phyloP scores from a whole-genome alignment of 345 rosid species.

The Isatis tinctoria region DNA sequence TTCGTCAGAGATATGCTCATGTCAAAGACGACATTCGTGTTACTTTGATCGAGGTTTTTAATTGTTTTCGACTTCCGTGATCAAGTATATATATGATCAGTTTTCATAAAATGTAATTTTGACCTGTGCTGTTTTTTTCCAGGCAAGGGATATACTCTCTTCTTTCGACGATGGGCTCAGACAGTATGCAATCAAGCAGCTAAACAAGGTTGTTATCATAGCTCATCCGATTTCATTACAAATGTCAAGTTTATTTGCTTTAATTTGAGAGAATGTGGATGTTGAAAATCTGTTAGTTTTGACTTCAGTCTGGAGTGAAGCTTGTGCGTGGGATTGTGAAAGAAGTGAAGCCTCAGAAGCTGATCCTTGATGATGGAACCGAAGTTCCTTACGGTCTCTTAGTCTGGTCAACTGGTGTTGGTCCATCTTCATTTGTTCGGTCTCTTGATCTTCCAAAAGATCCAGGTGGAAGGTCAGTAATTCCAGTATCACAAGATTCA shows the following conservation, averaged over 20 bases:
- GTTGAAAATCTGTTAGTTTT: conserved; percentile 1
- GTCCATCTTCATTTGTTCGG: conserved; percentile 77
- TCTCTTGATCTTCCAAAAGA: conserved; percentile 80
- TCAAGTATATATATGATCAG: neutral
- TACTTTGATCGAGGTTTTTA: conserved; percentile 73
- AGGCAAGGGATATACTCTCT: conserved; percentile 95
- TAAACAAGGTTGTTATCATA: conserved; percentile 58
- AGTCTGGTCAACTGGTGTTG: conserved; percentile 97
- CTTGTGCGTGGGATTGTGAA: conserved; percentile 92
- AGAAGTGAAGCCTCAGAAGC: conserved; percentile 72
- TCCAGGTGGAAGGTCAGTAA: conserved; percentile 82
- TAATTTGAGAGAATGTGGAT: neutral
- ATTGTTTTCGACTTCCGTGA: neutral
- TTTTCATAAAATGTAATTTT: neutral
- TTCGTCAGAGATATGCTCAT: conserved; percentile 59
- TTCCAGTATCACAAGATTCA: neutral
- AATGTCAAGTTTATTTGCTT: neutral
- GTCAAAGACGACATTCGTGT: conserved; percentile 76
- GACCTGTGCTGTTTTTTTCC: neutral
- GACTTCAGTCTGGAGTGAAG: conserved; percentile 84
- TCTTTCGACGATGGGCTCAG: conserved; percentile 96
- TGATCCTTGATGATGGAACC: conserved; percentile 70
- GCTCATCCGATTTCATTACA: neutral
- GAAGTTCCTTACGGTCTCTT: conserved; percentile 86
- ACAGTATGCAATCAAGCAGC: conserved; percentile 82